Evolutionary conservation across 1,284 basidiomycete species (phyloP).

Genomic region (Moniliophthora roreri): DNA sequence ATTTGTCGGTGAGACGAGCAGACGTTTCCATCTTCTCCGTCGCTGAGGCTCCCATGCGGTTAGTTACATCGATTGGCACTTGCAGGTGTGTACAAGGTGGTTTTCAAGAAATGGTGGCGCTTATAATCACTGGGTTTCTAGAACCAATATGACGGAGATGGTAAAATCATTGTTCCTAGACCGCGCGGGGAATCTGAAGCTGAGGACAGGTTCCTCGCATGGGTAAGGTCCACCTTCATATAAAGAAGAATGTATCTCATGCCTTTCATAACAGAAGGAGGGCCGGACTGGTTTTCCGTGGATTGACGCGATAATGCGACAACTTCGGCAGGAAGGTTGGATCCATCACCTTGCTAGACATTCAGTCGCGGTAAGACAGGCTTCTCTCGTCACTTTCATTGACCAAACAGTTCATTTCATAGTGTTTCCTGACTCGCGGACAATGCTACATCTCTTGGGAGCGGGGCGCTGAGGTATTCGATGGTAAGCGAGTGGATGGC

Average conservation of each 20-base stretch:
- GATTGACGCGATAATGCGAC: conserved; percentile 48
- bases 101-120: background rate
- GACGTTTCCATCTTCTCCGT: conserved; percentile 10
- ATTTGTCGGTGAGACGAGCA: conserved; percentile 18
- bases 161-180: conserved; percentile 14
- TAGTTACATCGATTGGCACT: conserved; percentile 20
- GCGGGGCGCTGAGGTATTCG: conserved; percentile 50
- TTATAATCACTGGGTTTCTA: conserved; percentile 7
- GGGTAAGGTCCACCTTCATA: conserved; percentile 8
- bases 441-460: conserved; percentile 59
- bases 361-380: conserved; percentile 39
- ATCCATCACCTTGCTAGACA: conserved; percentile 49
- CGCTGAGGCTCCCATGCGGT: background rate
- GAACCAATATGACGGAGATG: conserved; percentile 18
- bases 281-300: conserved; percentile 48
- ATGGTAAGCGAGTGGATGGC: conserved; percentile 25
- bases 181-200: conserved; percentile 16
- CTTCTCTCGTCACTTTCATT: conserved; percentile 1
- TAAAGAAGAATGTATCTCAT: background rate
- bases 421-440: conserved; percentile 49
- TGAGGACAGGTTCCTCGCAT: conserved; percentile 15
- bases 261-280: conserved; percentile 22
- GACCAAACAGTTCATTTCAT: conserved; percentile 2
- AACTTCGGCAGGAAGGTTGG: conserved; percentile 43
- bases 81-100: conserved; percentile 18